phyloP scores from a whole-genome alignment of 2,329 filamentous ascomycete genomes.

The Ophiocordyceps unilateralis region DNA sequence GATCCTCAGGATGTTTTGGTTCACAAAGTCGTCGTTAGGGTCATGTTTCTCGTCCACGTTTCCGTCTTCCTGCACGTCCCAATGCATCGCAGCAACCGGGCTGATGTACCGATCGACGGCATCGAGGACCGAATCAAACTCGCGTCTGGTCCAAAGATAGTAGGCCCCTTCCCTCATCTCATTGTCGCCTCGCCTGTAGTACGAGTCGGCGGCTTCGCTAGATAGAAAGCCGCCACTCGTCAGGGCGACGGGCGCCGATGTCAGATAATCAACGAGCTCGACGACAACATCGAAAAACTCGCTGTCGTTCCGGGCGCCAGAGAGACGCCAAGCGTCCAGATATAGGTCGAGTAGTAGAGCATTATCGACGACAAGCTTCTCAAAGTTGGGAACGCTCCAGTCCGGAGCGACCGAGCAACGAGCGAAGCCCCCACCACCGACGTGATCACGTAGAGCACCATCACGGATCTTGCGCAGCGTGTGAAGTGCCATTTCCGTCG shows the following conservation, averaged over 20 bases:
- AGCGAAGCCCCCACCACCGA: slow-evolving; percentile 35
- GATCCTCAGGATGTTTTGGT: slow-evolving; percentile 75
- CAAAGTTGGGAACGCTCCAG: slow-evolving; percentile 91
- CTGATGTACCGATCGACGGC: slow-evolving; percentile 36
- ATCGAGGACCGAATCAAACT: slow-evolving; percentile 59
- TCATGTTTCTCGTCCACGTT: slow-evolving; percentile 75
- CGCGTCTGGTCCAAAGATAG: slow-evolving; percentile 83
- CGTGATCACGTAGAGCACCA: slow-evolving; percentile 36
- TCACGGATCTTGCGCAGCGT: slow-evolving; percentile 59
- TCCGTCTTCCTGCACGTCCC: slow-evolving; percentile 67
- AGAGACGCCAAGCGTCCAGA: slow-evolving; percentile 63
- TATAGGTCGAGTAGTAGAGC: slow-evolving; percentile 71
- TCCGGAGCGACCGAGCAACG: slow-evolving; percentile 81
- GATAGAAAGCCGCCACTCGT: slow-evolving; percentile 63
- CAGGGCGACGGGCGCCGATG: slow-evolving; percentile 48
- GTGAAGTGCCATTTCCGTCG: slow-evolving; percentile 61
- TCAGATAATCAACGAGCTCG: slow-evolving; percentile 77
- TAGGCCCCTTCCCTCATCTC: slow-evolving; percentile 85
- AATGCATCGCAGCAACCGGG: slow-evolving; percentile 64
- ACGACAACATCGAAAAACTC: slow-evolving; percentile 65
- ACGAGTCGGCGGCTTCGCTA: slow-evolving; percentile 80
- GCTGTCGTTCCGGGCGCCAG: slow-evolving; percentile 31
- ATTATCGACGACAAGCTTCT: slow-evolving; percentile 94
- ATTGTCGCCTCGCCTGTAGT: slow-evolving; percentile 52
- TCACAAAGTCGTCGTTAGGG: slow-evolving; percentile 83